These are phyloP conservation scores for Westerdykella aurantiaca DNA, from an alignment of 2,329 filamentous ascomycete genomes.

Conservation along the genomic window DNA sequence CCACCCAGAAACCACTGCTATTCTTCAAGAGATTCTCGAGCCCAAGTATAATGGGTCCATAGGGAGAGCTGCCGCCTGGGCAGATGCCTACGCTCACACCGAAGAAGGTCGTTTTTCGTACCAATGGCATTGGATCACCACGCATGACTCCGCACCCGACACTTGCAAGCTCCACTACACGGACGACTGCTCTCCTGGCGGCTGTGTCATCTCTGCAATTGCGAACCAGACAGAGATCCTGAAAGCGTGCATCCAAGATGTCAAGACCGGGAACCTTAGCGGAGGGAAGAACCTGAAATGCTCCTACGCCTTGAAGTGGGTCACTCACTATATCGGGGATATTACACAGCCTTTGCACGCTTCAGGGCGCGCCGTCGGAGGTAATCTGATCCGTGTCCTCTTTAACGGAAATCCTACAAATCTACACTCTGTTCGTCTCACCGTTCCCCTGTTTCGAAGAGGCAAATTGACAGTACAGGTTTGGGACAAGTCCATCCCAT, in stretches of 20 bases:
- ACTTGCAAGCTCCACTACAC: conserved; percentile 34
- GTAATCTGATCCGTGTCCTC: conserved; percentile 35
- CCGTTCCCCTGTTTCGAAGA: not conserved
- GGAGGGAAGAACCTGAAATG: conserved; percentile 33
- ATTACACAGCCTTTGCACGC: conserved; percentile 41
- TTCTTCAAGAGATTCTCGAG: conserved; percentile 34
- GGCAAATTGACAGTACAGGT: conserved; percentile 23
- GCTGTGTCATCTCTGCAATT: conserved; percentile 40
- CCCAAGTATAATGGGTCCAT: conserved; percentile 38
- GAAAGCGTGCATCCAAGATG: conserved; percentile 28
- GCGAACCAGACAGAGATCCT: conserved; percentile 39
- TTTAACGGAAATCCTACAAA: conserved; percentile 31
- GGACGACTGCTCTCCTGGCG: conserved; percentile 34
- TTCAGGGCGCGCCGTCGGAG: conserved; percentile 34
- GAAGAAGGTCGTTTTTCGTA: conserved; percentile 38
- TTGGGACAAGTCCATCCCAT: conserved; percentile 38
- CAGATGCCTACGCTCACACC: conserved; percentile 37
- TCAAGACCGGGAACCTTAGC: conserved; percentile 18
- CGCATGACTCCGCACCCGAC: conserved; percentile 30
- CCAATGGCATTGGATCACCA: conserved; percentile 41
- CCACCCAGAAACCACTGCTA: conserved; percentile 23
- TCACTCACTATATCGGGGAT: conserved; percentile 40
- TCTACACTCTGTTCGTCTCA: conserved; percentile 33
- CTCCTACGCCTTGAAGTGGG: conserved; percentile 40
- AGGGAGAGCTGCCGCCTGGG: conserved; percentile 38